Evolutionary conservation across 1,284 basidiomycete genomes (phyloP).

Genomic region (Erythrobasidium hasegawianum): DNA sequence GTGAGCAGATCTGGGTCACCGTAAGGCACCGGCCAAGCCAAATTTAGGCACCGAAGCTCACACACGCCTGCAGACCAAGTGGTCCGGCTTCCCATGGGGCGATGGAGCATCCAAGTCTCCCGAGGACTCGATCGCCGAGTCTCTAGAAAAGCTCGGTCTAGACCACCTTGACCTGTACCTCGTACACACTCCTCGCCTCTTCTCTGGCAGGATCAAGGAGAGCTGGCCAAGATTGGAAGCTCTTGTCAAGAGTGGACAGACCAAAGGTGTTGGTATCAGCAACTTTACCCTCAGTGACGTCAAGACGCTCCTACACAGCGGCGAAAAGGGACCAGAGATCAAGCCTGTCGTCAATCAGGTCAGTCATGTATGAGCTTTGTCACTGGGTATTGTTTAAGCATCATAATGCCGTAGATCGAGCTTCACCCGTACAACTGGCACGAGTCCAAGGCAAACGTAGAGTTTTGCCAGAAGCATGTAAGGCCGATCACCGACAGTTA

Average conservation of each 20-base stretch:
- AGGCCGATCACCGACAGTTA: no score
- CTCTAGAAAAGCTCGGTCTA: constrained; percentile 61
- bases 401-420: constrained; percentile 56
- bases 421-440: constrained; percentile 66
- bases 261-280: constrained; percentile 68
- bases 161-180: constrained; percentile 68
- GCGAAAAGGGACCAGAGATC: constrained; percentile 43
- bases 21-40: no score
- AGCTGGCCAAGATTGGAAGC: constrained; percentile 63
- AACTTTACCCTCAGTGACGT: constrained; percentile 63
- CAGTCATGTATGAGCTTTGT: no score
- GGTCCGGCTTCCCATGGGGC: constrained; percentile 33
- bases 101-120: constrained; percentile 24
- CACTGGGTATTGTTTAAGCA: no score
- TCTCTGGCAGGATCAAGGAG: constrained; percentile 56
- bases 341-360: constrained; percentile 70
- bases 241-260: constrained; percentile 58
- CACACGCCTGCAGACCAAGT: constrained; percentile 21
- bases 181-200: constrained; percentile 40
- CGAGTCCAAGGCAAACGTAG: constrained; percentile 57
- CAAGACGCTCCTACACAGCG: constrained; percentile 54
- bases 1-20: constrained; percentile 35
- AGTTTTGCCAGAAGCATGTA: constrained; percentile 54
- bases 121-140: constrained; percentile 56
- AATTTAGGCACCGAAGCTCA: no score